Evolutionary conservation across 2,329 filamentous ascomycete genomes (phyloP).

Genomic region (Colletotrichum tropicicola): DNA sequence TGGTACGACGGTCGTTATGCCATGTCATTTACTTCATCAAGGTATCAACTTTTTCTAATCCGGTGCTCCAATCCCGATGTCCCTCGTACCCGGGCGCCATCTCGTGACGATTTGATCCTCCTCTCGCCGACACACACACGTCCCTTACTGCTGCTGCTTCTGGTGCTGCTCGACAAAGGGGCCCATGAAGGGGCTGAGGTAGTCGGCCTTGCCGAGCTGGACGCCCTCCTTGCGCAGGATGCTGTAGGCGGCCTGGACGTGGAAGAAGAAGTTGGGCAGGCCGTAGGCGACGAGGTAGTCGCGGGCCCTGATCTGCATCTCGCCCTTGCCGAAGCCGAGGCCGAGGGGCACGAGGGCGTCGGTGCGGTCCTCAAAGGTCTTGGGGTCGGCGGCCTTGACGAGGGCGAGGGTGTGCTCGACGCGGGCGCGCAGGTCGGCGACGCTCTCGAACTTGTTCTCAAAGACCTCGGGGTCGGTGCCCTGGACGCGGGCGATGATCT

Average conservation of each 20-base stretch:
- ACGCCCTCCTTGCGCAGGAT: conserved; percentile 66
- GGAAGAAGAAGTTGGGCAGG: conserved; percentile 70
- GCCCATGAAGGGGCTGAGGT: conserved; percentile 40
- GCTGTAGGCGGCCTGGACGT: conserved; percentile 63
- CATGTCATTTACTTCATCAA: background rate
- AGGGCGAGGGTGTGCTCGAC: conserved; percentile 39
- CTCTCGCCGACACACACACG: background rate
- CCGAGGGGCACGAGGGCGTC: conserved; percentile 36
- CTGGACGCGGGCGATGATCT: conserved; percentile 43
- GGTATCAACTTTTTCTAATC: background rate
- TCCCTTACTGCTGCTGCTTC: conserved; percentile 16
- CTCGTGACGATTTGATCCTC: conserved; percentile 4
- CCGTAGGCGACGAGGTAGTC: conserved; percentile 53
- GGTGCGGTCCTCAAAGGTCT: conserved; percentile 33
- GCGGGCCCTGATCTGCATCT: conserved; percentile 39
- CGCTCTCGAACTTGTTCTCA: conserved; percentile 39
- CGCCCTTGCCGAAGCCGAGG: conserved; percentile 35
- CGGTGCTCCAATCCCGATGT: background rate
- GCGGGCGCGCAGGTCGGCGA: conserved; percentile 44
- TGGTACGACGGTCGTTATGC: too few species aligned
- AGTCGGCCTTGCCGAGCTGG: conserved; percentile 66
- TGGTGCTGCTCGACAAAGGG: conserved; percentile 19
- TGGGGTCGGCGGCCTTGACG: conserved; percentile 40
- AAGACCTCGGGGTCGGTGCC: conserved; percentile 39
- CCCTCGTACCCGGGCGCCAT: background rate